A percentile compares a stretch with the other conserved stretches of the same genome.
Conservation (phyloP, 2,329 filamentous ascomycete species). For the Alternaria tenuissima region DNA sequence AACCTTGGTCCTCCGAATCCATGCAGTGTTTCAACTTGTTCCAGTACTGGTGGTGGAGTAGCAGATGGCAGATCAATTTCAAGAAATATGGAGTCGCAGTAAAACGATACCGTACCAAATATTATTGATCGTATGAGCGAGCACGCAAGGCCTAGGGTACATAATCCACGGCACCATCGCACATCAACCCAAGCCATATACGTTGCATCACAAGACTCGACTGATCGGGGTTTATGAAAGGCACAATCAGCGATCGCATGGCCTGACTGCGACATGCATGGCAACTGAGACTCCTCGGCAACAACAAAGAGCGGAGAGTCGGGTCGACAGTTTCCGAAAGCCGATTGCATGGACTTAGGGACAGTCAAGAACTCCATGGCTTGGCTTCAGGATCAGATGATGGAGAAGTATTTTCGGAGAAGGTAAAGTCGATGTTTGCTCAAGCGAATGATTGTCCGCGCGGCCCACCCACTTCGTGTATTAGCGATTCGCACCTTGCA, state of each 20-base stretch:
- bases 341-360: neutral
- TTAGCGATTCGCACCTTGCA: neutral
- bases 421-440: slow-evolving; percentile 2
- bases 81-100: neutral
- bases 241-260: neutral
- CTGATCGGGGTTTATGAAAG: neutral
- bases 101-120: neutral
- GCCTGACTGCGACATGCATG: neutral
- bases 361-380: neutral
- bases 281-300: neutral
- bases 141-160: neutral
- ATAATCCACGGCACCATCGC: neutral
- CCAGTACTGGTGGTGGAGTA: neutral
- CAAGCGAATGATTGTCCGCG: slow-evolving; percentile 1
- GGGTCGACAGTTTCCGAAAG: neutral
- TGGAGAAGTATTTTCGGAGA: neutral
- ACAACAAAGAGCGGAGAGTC: neutral
- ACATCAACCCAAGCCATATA: neutral
- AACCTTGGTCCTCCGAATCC: neutral
- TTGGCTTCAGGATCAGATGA: slow-evolving; percentile 8
- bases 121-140: neutral
- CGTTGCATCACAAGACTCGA: neutral
- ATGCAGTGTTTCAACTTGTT: neutral
- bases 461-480: slow-evolving; percentile 3
- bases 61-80: neutral